Evolutionary conservation across 139 green algal species (phyloP).

Genomic region (Nannochloris sp.): DNA sequence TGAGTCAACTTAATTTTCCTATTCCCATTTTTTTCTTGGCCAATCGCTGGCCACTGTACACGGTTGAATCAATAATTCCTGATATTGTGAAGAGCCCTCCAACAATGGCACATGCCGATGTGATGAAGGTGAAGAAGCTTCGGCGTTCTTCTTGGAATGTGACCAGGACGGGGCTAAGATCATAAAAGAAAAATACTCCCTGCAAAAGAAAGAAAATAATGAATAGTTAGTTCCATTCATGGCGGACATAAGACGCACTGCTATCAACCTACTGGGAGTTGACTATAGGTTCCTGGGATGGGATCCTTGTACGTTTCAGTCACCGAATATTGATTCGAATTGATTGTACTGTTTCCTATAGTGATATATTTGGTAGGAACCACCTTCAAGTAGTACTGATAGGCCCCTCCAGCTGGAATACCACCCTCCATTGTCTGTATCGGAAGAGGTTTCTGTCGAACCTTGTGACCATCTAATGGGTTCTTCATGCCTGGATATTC

Average conservation of each 20-base stretch:
- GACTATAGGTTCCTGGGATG: neutral
- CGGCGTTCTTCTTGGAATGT: constrained; percentile 57
- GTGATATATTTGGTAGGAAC: constrained; percentile 85
- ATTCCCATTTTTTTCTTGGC: constrained; percentile 95
- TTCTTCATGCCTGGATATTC: constrained; percentile 74
- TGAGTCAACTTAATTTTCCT: constrained; percentile 63
- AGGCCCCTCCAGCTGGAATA: constrained; percentile 54
- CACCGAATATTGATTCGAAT: constrained; percentile 92
- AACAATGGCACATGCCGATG: constrained; percentile 89
- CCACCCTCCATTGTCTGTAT: neutral
- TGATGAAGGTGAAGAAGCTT: constrained; percentile 88
- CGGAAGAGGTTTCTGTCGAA: neutral
- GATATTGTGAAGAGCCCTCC: constrained; percentile 94
- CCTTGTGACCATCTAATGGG: constrained; percentile 58
- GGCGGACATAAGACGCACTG: neutral
- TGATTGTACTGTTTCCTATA: constrained; percentile 47
- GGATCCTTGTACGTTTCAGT: constrained; percentile 86
- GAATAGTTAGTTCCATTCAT: too few relatives aligned
- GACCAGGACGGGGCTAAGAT: constrained; percentile 92
- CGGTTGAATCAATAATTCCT: constrained; percentile 81
- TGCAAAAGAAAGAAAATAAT: constrained; percentile 47
- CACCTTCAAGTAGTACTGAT: constrained; percentile 97
- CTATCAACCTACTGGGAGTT: constrained; percentile 2
- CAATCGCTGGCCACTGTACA: constrained; percentile 72
- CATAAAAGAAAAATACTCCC: constrained; percentile 98